phyloP scores from a whole-genome alignment of 2,329 filamentous ascomycete species.

The Phyllosticta ampelicida region DNA sequence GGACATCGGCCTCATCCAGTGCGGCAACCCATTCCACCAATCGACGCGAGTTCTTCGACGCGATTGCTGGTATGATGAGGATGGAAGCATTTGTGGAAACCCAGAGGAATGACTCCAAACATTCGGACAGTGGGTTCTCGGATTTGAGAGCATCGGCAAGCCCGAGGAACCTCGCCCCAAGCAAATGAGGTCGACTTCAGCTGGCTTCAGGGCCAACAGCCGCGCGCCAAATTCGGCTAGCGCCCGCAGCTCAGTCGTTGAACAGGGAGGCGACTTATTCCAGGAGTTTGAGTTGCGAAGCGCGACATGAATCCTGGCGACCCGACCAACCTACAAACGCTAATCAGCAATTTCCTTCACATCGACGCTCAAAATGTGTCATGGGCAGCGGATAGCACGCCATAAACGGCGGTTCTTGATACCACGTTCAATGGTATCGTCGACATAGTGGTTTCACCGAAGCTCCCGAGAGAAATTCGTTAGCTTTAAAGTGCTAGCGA shows the following conservation, averaged over 20 bases:
- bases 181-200: not conserved
- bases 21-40: not conserved
- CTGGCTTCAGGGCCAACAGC: not conserved
- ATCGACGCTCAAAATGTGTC: no score
- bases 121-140: not conserved
- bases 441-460: not conserved
- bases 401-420: no score
- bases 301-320: no score
- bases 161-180: not conserved
- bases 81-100: conserved; percentile 90
- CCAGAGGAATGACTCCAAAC: not conserved
- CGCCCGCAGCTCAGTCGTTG: not conserved
- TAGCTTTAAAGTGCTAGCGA: not conserved
- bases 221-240: not conserved
- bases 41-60: conserved; percentile 61
- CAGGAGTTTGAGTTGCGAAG: not conserved
- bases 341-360: no score
- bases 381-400: no score
- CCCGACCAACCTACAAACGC: no score
- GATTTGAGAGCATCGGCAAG: not conserved
- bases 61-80: conserved; percentile 66
- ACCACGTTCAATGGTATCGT: no score
- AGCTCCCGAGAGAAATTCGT: not conserved
- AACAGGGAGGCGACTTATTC: not conserved
- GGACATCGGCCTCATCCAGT: conserved; percentile 23